Conservation (phyloP, 192 early-diverging fungal genomes). For the Backusella luteola region DNA sequence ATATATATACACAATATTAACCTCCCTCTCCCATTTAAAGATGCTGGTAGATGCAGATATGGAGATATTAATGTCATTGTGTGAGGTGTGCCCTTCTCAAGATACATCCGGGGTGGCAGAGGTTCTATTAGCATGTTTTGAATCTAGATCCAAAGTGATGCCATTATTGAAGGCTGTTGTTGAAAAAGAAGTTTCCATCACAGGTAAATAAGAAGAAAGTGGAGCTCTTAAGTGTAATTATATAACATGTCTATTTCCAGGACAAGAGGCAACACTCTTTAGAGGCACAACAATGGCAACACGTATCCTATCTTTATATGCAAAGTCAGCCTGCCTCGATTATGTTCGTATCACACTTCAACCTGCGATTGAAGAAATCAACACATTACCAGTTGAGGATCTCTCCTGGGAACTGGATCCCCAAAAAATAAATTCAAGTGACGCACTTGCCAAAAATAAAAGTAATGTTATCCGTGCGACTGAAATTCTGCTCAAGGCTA, state of each 20-base stretch:
- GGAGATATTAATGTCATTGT: constrained; percentile 66
- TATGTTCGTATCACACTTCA: constrained; percentile 81
- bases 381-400: constrained; percentile 32
- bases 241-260: not conserved
- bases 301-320: constrained; percentile 74
- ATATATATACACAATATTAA: not conserved
- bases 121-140: constrained; percentile 68
- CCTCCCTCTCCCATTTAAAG: not conserved
- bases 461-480: constrained; percentile 74
- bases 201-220: constrained; percentile 40
- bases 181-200: constrained; percentile 65
- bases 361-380: constrained; percentile 61
- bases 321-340: constrained; percentile 70
- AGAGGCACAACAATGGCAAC: constrained; percentile 90
- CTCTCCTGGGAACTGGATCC: constrained; percentile 89
- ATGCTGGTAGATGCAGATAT: constrained; percentile 58
- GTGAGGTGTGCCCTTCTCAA: constrained; percentile 65
- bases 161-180: constrained; percentile 64
- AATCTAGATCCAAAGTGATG: constrained; percentile 53
- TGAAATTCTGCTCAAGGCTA: constrained; percentile 75
- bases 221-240: too few species aligned
- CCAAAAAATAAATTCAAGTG: constrained; percentile 61
- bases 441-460: constrained; percentile 65
- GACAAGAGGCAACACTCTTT: constrained; percentile 73
- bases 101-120: constrained; percentile 77